Evolutionary conservation across 768 basidiomycete genomes (phyloP).

Genomic region (Hemileccinum impolitum): DNA sequence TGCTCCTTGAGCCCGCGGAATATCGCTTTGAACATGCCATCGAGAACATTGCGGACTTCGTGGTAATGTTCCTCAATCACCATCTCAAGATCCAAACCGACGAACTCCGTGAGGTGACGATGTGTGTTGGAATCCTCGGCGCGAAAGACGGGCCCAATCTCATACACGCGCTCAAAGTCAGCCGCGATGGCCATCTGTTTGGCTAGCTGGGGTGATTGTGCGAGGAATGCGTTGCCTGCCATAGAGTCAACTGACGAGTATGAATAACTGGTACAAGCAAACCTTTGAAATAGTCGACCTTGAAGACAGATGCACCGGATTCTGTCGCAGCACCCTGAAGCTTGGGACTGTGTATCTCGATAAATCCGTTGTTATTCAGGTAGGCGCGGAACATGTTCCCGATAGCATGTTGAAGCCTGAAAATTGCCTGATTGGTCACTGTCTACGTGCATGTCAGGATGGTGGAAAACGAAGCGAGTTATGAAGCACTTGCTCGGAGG

Average conservation of each 20-base stretch:
- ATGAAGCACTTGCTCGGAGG: slow-evolving; percentile 62
- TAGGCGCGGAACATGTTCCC: slow-evolving; percentile 84
- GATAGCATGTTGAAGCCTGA: slow-evolving; percentile 87
- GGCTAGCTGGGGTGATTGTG: slow-evolving; percentile 94
- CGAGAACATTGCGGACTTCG: slow-evolving; percentile 92
- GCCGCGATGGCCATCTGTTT: slow-evolving; percentile 99
- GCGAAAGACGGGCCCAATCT: slow-evolving; percentile 95
- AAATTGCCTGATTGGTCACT: slow-evolving; percentile 92
- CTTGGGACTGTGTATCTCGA: slow-evolving; percentile 97
- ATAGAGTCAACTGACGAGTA: neutral
- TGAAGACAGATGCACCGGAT: slow-evolving; percentile 95
- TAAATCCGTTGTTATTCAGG: slow-evolving; percentile 71
- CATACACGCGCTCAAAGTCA: slow-evolving; percentile 97
- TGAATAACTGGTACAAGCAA: neutral
- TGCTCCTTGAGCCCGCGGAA: slow-evolving; percentile 79
- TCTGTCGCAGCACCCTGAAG: slow-evolving; percentile 96
- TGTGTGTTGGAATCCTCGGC: slow-evolving; percentile 98
- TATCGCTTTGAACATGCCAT: slow-evolving; percentile 79
- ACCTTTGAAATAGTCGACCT: slow-evolving; percentile 97
- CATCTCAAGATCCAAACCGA: slow-evolving; percentile 99
- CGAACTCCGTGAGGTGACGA: slow-evolving; percentile 97
- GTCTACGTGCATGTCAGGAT: slow-evolving; percentile 50
- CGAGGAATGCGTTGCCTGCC: slow-evolving; percentile 86
- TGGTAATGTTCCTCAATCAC: slow-evolving; percentile 98
- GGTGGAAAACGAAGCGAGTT: neutral